phyloP scores from a whole-genome alignment of 2,329 filamentous ascomycete genomes.

The Hirsutella minnesotensis region DNA sequence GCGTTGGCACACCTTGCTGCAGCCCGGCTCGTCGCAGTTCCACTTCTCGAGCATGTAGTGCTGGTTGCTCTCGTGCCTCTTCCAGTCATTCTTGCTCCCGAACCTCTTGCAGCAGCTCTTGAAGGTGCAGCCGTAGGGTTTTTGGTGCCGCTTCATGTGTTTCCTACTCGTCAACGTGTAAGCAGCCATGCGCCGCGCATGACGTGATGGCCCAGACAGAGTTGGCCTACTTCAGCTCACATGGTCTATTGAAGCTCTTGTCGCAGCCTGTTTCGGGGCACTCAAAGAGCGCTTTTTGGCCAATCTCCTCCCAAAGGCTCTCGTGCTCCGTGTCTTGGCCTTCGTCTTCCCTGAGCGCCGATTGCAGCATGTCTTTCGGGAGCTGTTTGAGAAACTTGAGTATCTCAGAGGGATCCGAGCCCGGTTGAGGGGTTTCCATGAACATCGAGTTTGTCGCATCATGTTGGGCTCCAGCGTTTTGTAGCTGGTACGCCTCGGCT shows the following conservation, averaged over 20 bases:
- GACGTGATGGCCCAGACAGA: neutral
- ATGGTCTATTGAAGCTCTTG: constrained; percentile 36
- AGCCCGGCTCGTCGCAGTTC: constrained; percentile 50
- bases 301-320: constrained; percentile 1
- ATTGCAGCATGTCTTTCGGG: constrained; percentile 20
- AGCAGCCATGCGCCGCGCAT: neutral
- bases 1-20: constrained; percentile 46
- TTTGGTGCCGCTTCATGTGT: constrained; percentile 69
- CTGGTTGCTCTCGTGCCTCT: constrained; percentile 74
- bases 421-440: neutral
- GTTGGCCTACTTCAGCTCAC: constrained; percentile 42
- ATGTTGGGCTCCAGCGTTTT: neutral
- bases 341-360: constrained; percentile 13
- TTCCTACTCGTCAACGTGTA: constrained; percentile 42
- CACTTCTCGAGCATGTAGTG: constrained; percentile 63
- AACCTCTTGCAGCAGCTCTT: constrained; percentile 58
- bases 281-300: constrained; percentile 7
- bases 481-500: neutral
- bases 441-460: neutral
- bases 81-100: constrained; percentile 93
- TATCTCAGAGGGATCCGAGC: constrained; percentile 5
- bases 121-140: constrained; percentile 75
- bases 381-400: constrained; percentile 14
- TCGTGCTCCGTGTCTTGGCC: constrained; percentile 3
- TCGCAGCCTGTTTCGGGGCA: constrained; percentile 26